Percentiles rank a stretch among this genome's conserved stretches.
These are phyloP conservation scores for Scheffersomyces coipomensis DNA, from an alignment of 805 yeast genomes.

Conservation along the genomic window DNA sequence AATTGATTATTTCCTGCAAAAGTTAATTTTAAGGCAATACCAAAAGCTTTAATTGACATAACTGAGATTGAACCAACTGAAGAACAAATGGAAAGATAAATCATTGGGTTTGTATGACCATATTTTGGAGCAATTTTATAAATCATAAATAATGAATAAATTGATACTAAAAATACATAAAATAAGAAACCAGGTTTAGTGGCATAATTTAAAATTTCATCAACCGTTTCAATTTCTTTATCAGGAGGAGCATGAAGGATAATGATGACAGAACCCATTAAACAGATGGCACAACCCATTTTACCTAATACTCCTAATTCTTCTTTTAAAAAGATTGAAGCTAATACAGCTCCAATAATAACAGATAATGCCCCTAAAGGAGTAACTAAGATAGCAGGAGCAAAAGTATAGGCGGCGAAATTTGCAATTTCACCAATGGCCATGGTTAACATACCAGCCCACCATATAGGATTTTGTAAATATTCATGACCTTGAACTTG, in stretches of 20 bases:
- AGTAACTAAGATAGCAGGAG: constrained; percentile 89
- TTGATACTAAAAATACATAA: constrained; percentile 61
- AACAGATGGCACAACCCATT: constrained; percentile 90
- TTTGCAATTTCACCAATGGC: constrained; percentile 90
- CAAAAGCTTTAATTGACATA: constrained; percentile 91
- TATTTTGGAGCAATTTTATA: constrained; percentile 78
- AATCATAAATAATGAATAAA: constrained; percentile 74
- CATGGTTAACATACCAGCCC: constrained; percentile 90
- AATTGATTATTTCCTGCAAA: constrained; percentile 85
- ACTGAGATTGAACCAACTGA: constrained; percentile 88
- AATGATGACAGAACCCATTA: constrained; percentile 83
- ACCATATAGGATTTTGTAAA: constrained; percentile 84
- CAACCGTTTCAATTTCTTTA: constrained; percentile 82
- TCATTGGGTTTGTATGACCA: constrained; percentile 82
- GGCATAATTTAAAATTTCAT: constrained; percentile 81
- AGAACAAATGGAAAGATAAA: constrained; percentile 86
- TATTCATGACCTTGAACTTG: constrained; percentile 75
- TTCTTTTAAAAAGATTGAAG: constrained; percentile 80
- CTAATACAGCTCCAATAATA: constrained; percentile 87
- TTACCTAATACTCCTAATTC: constrained; percentile 85
- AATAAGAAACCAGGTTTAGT: constrained; percentile 71
- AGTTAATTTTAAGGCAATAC: constrained; percentile 85
- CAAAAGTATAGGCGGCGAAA: constrained; percentile 93
- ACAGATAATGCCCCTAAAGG: constrained; percentile 90
- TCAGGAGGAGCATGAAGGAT: constrained; percentile 95